Evolutionary conservation across 441 rosid genomes (phyloP).

Genomic region (Syzygium syzygioides): DNA sequence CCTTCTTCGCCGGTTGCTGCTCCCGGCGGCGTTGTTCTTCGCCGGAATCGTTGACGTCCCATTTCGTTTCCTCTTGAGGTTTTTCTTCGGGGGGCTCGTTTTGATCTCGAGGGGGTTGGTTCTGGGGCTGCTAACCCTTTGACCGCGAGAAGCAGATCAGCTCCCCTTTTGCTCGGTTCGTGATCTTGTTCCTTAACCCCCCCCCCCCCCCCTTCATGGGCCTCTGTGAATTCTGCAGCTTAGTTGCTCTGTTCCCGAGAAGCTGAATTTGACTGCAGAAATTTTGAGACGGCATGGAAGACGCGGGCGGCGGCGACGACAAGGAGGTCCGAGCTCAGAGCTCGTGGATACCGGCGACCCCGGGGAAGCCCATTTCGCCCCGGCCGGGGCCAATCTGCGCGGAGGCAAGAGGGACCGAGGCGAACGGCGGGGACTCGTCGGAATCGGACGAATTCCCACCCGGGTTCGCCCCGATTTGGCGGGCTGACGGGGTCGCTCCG

Average conservation of each 20-base stretch:
- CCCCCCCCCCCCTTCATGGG: neutral
- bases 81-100: neutral
- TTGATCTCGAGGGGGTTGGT: neutral
- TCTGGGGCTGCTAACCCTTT: neutral
- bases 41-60: neutral
- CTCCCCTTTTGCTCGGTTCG: neutral
- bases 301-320: constrained; percentile 2
- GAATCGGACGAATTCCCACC: constrained; percentile 24
- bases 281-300: constrained; percentile 4
- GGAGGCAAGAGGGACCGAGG: constrained; percentile 17
- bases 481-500: constrained; percentile 4
- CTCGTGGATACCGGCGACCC: constrained; percentile 48
- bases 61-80: neutral
- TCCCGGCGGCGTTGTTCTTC: neutral
- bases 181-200: neutral
- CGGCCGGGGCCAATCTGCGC: constrained; percentile 18
- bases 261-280: neutral
- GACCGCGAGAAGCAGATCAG: neutral
- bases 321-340: constrained; percentile 17
- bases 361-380: constrained; percentile 29
- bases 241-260: neutral
- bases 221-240: neutral
- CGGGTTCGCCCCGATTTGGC: constrained; percentile 14
- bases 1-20: neutral
- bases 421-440: constrained; percentile 12